A percentile compares a stretch with the other conserved stretches of the same genome.
Evolutionary conservation across 306 rosid species (phyloP).

Genomic region (Sophora flavescens): DNA sequence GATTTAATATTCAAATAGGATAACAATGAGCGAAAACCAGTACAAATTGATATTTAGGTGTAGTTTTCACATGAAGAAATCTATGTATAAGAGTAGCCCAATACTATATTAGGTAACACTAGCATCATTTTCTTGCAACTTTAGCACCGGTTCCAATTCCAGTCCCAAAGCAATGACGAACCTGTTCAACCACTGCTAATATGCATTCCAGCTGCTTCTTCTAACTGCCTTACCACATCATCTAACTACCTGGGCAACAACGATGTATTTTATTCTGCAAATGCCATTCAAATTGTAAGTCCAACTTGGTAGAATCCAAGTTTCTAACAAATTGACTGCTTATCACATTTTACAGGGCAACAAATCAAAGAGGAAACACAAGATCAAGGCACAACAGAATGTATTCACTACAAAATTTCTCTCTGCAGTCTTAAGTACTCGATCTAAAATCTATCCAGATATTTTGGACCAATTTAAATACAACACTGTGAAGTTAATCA

Average conservation of each 20-base stretch:
- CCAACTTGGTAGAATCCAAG: slow-evolving; percentile 12
- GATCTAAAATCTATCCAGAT: slow-evolving; percentile 2
- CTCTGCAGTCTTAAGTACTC: not conserved
- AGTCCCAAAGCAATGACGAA: not conserved
- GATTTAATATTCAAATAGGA: slow-evolving; percentile 41
- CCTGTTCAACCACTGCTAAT: slow-evolving; percentile 57
- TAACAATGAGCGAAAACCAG: slow-evolving; percentile 32
- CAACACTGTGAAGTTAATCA: not conserved
- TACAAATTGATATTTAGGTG: slow-evolving; percentile 36
- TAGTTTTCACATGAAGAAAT: slow-evolving; percentile 30
- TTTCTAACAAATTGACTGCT: slow-evolving; percentile 9
- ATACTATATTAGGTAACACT: slow-evolving; percentile 7
- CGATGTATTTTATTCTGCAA: slow-evolving; percentile 83
- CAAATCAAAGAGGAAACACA: slow-evolving; percentile 7
- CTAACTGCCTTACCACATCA: slow-evolving; percentile 73
- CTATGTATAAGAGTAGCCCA: slow-evolving; percentile 46
- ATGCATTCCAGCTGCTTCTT: slow-evolving; percentile 46
- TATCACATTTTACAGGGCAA: not conserved
- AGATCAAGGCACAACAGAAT: not conserved
- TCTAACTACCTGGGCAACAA: slow-evolving; percentile 89
- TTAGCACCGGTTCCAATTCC: slow-evolving; percentile 17
- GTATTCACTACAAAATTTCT: not conserved
- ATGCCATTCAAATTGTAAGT: slow-evolving; percentile 28
- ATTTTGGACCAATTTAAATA: slow-evolving; percentile 14
- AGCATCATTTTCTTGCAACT: slow-evolving; percentile 21